Conservation (phyloP, 495 filamentous ascomycete genomes). For the Aspergillus kassunensis region DNA sequence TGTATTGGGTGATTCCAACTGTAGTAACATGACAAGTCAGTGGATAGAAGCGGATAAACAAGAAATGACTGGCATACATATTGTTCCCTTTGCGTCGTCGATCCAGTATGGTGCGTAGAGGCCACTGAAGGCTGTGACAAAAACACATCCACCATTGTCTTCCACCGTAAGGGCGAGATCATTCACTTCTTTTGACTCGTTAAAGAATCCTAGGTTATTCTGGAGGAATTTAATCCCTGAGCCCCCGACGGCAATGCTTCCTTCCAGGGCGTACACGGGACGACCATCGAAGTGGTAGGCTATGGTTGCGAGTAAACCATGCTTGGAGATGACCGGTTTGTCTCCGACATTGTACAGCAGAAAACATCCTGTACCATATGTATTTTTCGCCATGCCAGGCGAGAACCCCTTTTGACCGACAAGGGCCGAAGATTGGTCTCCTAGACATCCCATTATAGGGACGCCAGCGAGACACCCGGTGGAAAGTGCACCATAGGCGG, state of each 20-base stretch:
- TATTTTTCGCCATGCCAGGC: slow-evolving; percentile 90
- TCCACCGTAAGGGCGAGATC: slow-evolving; percentile 74
- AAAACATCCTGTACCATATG: slow-evolving; percentile 95
- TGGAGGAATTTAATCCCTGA: slow-evolving; percentile 85
- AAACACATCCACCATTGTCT: slow-evolving; percentile 88
- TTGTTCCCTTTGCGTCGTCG: slow-evolving; percentile 88
- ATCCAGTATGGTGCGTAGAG: slow-evolving; percentile 98
- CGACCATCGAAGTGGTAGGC: slow-evolving; percentile 69
- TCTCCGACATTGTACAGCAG: slow-evolving; percentile 89
- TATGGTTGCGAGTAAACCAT: slow-evolving; percentile 87
- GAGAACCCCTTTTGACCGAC: slow-evolving; percentile 90
- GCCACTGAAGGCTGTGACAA: slow-evolving; percentile 94
- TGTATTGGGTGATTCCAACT: slow-evolving; percentile 92
- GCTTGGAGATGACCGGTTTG: slow-evolving; percentile 82
- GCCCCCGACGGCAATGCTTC: slow-evolving; percentile 90
- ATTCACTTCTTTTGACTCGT: slow-evolving; percentile 69
- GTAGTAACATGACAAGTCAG: slow-evolving; percentile 1
- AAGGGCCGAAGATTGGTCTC: slow-evolving; percentile 89
- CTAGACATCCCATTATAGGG: slow-evolving; percentile 80
- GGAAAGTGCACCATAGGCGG: slow-evolving; percentile 66
- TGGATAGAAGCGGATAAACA: background rate
- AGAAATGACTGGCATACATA: slow-evolving; percentile 51
- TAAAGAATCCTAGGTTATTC: slow-evolving; percentile 80
- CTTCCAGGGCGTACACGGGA: slow-evolving; percentile 88
- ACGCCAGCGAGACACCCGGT: slow-evolving; percentile 63